Evolutionary conservation across 116 monocot genomes (phyloP).

Genomic region (Iris pallida): DNA sequence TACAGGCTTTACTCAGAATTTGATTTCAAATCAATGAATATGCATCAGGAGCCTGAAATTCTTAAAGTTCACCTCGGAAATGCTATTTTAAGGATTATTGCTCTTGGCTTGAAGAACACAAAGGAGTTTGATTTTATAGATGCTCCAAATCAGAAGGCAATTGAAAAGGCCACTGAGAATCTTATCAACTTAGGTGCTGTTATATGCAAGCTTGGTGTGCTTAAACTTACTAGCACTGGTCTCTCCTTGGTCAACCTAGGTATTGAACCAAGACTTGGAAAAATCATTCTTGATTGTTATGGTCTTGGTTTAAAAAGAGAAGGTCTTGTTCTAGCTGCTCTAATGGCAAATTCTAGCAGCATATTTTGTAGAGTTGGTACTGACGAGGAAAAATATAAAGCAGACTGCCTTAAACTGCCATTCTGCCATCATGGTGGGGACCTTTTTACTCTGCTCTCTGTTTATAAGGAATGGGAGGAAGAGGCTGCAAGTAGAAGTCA

Average conservation of each 20-base stretch:
- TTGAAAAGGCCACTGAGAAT: constrained; percentile 73
- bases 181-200: constrained; percentile 69
- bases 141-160: constrained; percentile 58
- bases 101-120: constrained; percentile 54
- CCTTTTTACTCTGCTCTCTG: constrained; percentile 88
- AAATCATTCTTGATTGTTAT: constrained; percentile 80
- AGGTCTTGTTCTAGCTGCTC: constrained; percentile 84
- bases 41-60: constrained; percentile 92
- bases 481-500: constrained; percentile 35
- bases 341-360: constrained; percentile 90
- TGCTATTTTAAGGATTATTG: constrained; percentile 80
- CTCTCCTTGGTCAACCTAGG: constrained; percentile 63
- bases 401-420: constrained; percentile 83
- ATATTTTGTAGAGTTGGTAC: constrained; percentile 94
- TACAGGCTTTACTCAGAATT: constrained; percentile 79
- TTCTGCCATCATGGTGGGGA: constrained; percentile 92
- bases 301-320: constrained; percentile 56
- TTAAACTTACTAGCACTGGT: constrained; percentile 62
- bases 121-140: constrained; percentile 93
- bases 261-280: constrained; percentile 88
- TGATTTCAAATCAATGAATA: constrained; percentile 60
- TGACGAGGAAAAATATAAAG: constrained; percentile 63
- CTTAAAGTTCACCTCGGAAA: constrained; percentile 88
- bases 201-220: constrained; percentile 17
- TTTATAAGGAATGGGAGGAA: constrained; percentile 88